Base-by-base conservation (phyloP, 75 land plant species). In the Cunninghamia lanceolata region DNA sequence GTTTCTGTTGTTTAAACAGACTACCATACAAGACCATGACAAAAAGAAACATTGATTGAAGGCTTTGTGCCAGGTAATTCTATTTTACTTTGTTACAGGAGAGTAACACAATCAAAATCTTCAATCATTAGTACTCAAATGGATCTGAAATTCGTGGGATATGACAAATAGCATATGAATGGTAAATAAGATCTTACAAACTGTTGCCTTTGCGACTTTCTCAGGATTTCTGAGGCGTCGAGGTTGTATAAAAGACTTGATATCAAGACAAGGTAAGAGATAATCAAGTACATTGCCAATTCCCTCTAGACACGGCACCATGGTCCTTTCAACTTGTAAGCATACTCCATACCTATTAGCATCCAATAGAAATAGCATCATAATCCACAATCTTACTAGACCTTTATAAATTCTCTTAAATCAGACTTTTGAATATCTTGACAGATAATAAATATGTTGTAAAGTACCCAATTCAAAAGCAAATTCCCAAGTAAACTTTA, bases 221-320 rank as follows among this genome's bases (percentile, higher is more conserved):
- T 93, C 96, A 46, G 99, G 96, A 87, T 96, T 93, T 59, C 92
- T 93, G 80, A 94, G 90, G 84, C 93, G 92, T n/a, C 84, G 88
- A 59, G 89, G 81, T 79, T 86, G 91, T 10, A 87, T 90, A 70
- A 86, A 86, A 74, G 90, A 85, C 63, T 95, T 92, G 50, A 88
- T 73, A 75, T 94, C 95, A 86, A 93, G 92, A 87, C 98, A 97
- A 42, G 86, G 88, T 53, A 93, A 70, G 56, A 96, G 59, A 68
- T 86, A 83, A 85, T 87, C 95, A 88, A 89, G 83, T 54, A 91
- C 85, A 89, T 93, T 88, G 90, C 90, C 89, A 52, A 90, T 42
- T 74, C 91, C 94, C 82, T 95, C 98, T 93, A 95, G 76, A 90
- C 94, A 96, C 94, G 85, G 93, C 95, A 93, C 89, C 99, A 97